phyloP scores from a whole-genome alignment of 306 rosid genomes.

The Sophora flavescens region DNA sequence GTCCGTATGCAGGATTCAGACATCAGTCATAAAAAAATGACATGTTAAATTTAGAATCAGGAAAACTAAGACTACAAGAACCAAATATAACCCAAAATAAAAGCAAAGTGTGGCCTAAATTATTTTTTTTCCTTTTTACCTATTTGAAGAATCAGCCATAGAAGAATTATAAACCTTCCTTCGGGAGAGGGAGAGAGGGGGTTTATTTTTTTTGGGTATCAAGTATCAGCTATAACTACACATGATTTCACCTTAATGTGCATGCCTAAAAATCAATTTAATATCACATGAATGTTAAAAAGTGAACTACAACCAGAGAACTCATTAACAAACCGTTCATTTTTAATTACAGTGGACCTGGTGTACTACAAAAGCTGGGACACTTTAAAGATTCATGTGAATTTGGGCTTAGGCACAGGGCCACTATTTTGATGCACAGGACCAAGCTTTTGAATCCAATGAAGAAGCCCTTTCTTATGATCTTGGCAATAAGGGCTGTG shows the following conservation, averaged over 20 bases:
- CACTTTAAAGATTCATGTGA: conserved; percentile 64
- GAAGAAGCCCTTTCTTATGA: conserved; percentile 86
- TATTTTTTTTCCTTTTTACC: no score
- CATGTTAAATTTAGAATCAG: no score
- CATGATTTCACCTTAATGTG: conserved; percentile 46
- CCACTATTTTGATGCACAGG: conserved; percentile 59
- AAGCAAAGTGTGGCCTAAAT: no score
- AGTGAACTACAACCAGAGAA: conserved; percentile 52
- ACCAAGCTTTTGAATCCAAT: conserved; percentile 94
- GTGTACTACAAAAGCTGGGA: conserved; percentile 58
- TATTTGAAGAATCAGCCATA: no score
- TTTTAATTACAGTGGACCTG: conserved; percentile 74
- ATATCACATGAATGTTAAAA: conserved; percentile 49
- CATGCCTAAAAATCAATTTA: conserved; percentile 56
- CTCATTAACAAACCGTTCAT: conserved; percentile 56
- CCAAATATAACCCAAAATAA: no score
- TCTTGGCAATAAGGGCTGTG: conserved; percentile 63
- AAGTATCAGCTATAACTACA: not conserved
- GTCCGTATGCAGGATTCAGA: no score
- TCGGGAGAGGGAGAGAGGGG: no score
- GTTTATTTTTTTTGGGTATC: no score
- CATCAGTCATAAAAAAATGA: no score
- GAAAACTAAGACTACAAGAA: no score
- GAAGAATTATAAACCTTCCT: no score
- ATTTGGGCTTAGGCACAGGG: conserved; percentile 80